These are phyloP conservation scores for Microcos paniculata DNA, from an alignment of 345 rosid genomes.

Conservation along the genomic window DNA sequence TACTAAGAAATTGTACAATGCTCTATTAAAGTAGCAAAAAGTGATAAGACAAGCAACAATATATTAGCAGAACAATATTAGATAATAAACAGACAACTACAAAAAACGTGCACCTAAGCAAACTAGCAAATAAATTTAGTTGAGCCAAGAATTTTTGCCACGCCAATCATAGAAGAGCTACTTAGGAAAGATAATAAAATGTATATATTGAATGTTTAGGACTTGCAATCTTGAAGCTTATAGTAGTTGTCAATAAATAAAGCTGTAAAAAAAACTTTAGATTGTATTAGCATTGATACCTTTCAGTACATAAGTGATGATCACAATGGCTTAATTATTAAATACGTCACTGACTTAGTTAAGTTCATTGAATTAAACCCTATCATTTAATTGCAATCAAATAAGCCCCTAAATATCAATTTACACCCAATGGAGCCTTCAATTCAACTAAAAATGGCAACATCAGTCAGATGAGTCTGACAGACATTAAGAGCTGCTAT, in stretches of 20 bases:
- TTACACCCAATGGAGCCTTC: too few relatives aligned
- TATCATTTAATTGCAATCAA: too few relatives aligned
- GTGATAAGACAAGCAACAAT: neutral
- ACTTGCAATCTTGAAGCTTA: neutral
- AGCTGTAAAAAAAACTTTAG: neutral
- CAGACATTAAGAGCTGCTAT: too few relatives aligned
- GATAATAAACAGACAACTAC: neutral
- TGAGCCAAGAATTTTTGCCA: neutral
- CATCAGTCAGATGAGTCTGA: too few relatives aligned
- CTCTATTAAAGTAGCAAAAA: neutral
- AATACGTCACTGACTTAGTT: too few relatives aligned
- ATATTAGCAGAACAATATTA: neutral
- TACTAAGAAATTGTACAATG: neutral
- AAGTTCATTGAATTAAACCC: too few relatives aligned
- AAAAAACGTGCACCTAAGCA: neutral
- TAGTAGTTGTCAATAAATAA: neutral
- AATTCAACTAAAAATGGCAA: too few relatives aligned
- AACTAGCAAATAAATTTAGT: neutral
- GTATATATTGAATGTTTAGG: neutral
- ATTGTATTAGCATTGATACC: neutral
- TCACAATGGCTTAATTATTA: neutral
- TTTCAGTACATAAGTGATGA: neutral
- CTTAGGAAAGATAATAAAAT: neutral
- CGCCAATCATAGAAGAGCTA: neutral
- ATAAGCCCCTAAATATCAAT: too few relatives aligned